phyloP scores from a whole-genome alignment of 768 basidiomycete genomes.

The Tulasnella sp. region DNA sequence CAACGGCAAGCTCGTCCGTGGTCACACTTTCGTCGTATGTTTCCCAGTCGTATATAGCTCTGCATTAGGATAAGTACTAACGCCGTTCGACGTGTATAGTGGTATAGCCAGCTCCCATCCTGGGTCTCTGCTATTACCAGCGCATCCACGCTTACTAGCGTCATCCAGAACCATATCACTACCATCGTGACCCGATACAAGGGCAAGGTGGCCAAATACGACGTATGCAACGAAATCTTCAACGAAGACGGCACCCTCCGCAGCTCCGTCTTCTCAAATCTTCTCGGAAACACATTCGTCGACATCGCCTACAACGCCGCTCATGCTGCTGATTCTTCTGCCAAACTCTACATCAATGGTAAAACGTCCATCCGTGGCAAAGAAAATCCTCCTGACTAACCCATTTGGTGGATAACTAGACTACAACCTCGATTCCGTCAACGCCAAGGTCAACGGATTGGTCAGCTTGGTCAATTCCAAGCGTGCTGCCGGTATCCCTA shows the following conservation, averaged over 20 bases:
- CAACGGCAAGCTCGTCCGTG: constrained; percentile 12
- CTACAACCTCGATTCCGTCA: constrained; percentile 15
- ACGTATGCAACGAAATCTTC: constrained; percentile 37
- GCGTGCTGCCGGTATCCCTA: not conserved
- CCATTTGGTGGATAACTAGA: not conserved
- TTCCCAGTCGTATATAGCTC: not conserved
- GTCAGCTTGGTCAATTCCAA: not conserved
- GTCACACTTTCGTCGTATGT: constrained; percentile 12
- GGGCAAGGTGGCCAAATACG: constrained; percentile 15
- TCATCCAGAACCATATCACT: constrained; percentile 22
- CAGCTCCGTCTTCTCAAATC: constrained; percentile 36
- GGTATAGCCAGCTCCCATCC: constrained; percentile 20
- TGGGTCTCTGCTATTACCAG: constrained; percentile 20
- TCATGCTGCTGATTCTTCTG: constrained; percentile 41
- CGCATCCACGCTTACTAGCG: constrained; percentile 18
- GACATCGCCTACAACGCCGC: constrained; percentile 47
- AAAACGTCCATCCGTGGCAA: not conserved
- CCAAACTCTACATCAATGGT: constrained; percentile 28
- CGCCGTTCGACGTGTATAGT: not conserved
- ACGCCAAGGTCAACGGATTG: not conserved
- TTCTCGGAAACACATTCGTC: constrained; percentile 43
- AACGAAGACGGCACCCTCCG: constrained; percentile 46
- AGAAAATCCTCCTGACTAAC: not conserved
- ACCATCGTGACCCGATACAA: constrained; percentile 19
- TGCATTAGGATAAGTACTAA: not conserved